Evolutionary conservation across 495 filamentous ascomycete species (phyloP).

Genomic region (Aspergillus kassunensis): DNA sequence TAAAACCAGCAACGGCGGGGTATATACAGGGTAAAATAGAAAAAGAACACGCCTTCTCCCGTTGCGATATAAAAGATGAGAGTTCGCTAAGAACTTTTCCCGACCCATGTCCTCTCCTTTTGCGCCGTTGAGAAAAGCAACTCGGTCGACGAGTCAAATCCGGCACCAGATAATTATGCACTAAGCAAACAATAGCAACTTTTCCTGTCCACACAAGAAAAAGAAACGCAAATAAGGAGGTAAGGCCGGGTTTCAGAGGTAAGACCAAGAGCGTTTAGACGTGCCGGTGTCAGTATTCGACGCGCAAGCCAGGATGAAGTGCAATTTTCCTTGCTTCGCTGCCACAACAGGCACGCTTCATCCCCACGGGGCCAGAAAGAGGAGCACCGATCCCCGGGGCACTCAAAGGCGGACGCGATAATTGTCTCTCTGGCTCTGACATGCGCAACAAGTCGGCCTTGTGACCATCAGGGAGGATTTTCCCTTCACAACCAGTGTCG

Average conservation of each 20-base stretch:
- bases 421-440: slow-evolving; percentile 12
- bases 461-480: slow-evolving; percentile 36
- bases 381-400: slow-evolving; percentile 22
- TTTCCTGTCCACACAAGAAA: slow-evolving; percentile 18
- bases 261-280: slow-evolving; percentile 11
- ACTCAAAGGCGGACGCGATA: slow-evolving; percentile 15
- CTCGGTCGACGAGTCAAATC: slow-evolving; percentile 20
- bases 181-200: slow-evolving; percentile 13
- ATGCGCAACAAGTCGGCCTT: slow-evolving; percentile 40
- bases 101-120: slow-evolving; percentile 14
- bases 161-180: slow-evolving; percentile 18
- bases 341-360: slow-evolving; percentile 47
- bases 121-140: slow-evolving; percentile 15
- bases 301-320: slow-evolving; percentile 34
- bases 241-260: slow-evolving; percentile 1
- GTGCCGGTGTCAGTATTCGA: slow-evolving; percentile 21
- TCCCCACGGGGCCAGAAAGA: slow-evolving; percentile 40
- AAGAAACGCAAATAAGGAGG: slow-evolving; percentile 7
- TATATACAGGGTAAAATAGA: slow-evolving; percentile 25
- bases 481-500: slow-evolving; percentile 26
- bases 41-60: slow-evolving; percentile 13
- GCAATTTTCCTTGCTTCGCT: slow-evolving; percentile 42
- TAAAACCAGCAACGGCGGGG: slow-evolving; percentile 22
- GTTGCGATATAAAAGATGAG: slow-evolving; percentile 5
- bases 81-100: slow-evolving; percentile 25